These are phyloP conservation scores for Calonectria ilicicola DNA, from an alignment of 2,329 filamentous ascomycete species.

Conservation along the genomic window DNA sequence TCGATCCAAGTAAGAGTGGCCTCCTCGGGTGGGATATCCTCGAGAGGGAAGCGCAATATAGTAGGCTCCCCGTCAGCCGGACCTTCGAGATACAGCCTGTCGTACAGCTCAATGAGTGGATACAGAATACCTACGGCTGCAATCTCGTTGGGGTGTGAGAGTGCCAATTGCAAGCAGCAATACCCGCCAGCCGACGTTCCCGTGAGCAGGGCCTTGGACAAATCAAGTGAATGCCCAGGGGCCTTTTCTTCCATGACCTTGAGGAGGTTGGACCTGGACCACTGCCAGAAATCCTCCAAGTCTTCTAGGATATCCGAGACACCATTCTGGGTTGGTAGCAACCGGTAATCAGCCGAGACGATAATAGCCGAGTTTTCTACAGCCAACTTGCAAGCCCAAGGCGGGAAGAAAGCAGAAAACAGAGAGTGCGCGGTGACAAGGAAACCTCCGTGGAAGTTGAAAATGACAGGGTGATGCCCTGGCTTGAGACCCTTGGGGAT, in stretches of 20 bases:
- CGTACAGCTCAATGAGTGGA: conserved; percentile 36
- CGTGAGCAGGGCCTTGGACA: conserved; percentile 28
- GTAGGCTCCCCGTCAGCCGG: conserved; percentile 21
- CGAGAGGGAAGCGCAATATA: conserved; percentile 9
- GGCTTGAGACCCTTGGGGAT: conserved; percentile 40
- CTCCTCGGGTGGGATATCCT: conserved; percentile 27
- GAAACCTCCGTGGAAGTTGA: conserved; percentile 44
- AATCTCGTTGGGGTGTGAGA: conserved; percentile 39
- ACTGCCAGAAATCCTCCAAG: conserved; percentile 43
- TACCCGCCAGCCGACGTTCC: conserved; percentile 44
- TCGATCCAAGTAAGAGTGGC: conserved; percentile 34
- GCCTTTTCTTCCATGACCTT: conserved; percentile 5
- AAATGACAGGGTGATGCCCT: conserved; percentile 35
- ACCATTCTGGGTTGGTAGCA: conserved; percentile 39
- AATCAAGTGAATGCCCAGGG: conserved; percentile 20
- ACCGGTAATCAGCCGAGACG: conserved; percentile 41
- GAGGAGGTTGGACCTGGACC: conserved; percentile 27
- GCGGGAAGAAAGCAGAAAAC: conserved; percentile 40
- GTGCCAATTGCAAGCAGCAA: conserved; percentile 29
- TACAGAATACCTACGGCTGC: conserved; percentile 31
- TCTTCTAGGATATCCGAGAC: conserved; percentile 42
- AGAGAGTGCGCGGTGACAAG: conserved; percentile 36
- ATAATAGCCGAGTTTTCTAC: conserved; percentile 39
- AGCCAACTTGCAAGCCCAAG: conserved; percentile 37
- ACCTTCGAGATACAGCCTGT: conserved; percentile 26